Conservation (phyloP, 2,329 filamentous ascomycete genomes). For the Gaeumannomyces sp. region DNA sequence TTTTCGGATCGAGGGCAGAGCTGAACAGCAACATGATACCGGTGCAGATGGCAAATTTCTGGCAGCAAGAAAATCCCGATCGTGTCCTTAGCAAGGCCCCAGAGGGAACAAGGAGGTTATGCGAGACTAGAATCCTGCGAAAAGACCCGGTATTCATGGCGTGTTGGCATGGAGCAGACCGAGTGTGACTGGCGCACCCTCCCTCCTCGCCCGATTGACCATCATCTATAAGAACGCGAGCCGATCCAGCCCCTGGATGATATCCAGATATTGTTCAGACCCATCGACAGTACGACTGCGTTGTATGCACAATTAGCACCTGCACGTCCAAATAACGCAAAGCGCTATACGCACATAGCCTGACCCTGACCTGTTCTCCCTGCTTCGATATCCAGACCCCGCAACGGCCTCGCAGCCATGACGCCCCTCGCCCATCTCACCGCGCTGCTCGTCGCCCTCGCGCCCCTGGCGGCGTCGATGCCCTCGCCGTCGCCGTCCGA, state of each 20-base stretch:
- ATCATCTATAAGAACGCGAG: not conserved
- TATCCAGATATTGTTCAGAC: not conserved
- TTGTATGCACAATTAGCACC: not conserved
- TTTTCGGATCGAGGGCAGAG: not conserved
- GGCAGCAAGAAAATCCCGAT: not conserved
- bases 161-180: not conserved
- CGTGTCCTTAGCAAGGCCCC: not conserved
- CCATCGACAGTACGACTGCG: not conserved
- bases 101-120: not conserved
- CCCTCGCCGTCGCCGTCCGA: slow-evolving; percentile 10
- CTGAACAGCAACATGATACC: not conserved
- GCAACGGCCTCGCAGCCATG: slow-evolving; percentile 12
- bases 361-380: not conserved
- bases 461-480: slow-evolving; percentile 14
- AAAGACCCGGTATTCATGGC: not conserved
- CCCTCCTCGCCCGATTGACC: too few relatives aligned
- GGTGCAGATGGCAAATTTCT: not conserved
- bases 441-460: slow-evolving; percentile 17
- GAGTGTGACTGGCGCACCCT: not conserved
- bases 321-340: too few relatives aligned
- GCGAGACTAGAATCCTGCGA: not conserved
- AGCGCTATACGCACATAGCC: not conserved
- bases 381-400: not conserved
- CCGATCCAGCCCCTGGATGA: not conserved
- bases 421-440: slow-evolving; percentile 16